Evolutionary conservation across 2,329 filamentous ascomycete species (phyloP), one percentile per base, ranked within the genome.

Genomic region (Colletotrichum godetiae): DNA sequence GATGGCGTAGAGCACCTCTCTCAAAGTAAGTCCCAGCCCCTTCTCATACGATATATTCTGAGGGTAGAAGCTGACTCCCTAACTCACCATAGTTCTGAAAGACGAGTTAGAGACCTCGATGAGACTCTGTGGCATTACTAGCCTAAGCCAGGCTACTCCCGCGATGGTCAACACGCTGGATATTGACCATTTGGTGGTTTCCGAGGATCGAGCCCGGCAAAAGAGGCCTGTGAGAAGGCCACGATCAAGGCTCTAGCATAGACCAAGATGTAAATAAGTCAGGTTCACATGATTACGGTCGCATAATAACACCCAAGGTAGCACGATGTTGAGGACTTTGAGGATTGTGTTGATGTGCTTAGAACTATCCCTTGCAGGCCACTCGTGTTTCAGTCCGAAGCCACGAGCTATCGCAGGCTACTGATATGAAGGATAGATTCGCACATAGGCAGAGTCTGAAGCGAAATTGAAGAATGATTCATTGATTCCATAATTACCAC

Each of bases 1-100:
- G 80, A 84, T 53, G 89, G 89, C 33, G 89, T 91, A 0, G 83
- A 87, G 74, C 82, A 86, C 75, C 85, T 72, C 5, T 63, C 59
- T 5, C 68, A 64, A 58, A 68, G 68, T 68, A 56, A 60, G 58
- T 22, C 2, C 1, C 19, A 4, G 3, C 3, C 2, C 5, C 24
- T 5, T 3, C 3, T 24, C 11, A 10, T 4, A 22, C 4, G 4
- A 19, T 15, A 2, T n/a, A 0, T 46, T 29, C 4, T 29, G 12
- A 27, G n/a, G 13, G 31, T 52, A 7, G 3, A 4, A 11, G 19
- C 35, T 3, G 37, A 13, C 24, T 31, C n/a, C 5, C 42, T 29
- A 64, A 46, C 29, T 8, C 5, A 3, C 15, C 42, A 42, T 22
- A 65, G 58, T 65, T 5, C 73, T 81, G 0, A 80, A 80, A 19